A percentile compares a stretch with the other conserved stretches of the same genome.
Conservation (phyloP, 2,329 filamentous ascomycete species). For the Exophiala oligosperma region DNA sequence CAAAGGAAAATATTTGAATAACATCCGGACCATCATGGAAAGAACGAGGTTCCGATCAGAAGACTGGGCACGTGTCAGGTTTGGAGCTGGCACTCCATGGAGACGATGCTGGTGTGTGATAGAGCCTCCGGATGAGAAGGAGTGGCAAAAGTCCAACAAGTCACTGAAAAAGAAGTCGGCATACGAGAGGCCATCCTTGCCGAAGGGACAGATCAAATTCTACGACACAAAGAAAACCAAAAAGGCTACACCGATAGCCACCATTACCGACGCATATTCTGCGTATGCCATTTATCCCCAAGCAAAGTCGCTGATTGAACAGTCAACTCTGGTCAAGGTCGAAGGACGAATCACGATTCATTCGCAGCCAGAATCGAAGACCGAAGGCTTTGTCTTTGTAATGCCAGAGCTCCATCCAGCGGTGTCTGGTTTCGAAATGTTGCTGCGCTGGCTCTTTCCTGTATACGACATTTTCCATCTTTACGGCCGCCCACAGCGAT, state of each 20-base stretch:
- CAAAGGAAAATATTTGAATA: slow-evolving; percentile 86
- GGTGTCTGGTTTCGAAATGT: slow-evolving; percentile 91
- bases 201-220: slow-evolving; percentile 91
- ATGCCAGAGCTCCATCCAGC: slow-evolving; percentile 96
- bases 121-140: slow-evolving; percentile 89
- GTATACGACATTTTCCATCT: slow-evolving; percentile 90
- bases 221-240: slow-evolving; percentile 94
- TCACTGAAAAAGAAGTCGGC: slow-evolving; percentile 76
- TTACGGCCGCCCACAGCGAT: slow-evolving; percentile 82
- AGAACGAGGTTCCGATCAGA: slow-evolving; percentile 74
- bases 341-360: slow-evolving; percentile 90
- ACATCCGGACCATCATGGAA: slow-evolving; percentile 86
- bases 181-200: slow-evolving; percentile 72
- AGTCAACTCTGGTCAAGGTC: slow-evolving; percentile 89
- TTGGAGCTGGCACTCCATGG: slow-evolving; percentile 95
- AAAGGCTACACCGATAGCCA: slow-evolving; percentile 85
- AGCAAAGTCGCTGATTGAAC: slow-evolving; percentile 88
- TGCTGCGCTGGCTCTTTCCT: slow-evolving; percentile 88
- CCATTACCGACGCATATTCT: slow-evolving; percentile 85
- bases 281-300: slow-evolving; percentile 96
- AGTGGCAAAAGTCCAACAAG: slow-evolving; percentile 80
- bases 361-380: slow-evolving; percentile 70
- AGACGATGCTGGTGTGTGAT: slow-evolving; percentile 96
- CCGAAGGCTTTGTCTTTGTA: slow-evolving; percentile 94
- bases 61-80: slow-evolving; percentile 93